Conservation (phyloP, 352 stramenopile species). For the Plasmopara viticola region DNA sequence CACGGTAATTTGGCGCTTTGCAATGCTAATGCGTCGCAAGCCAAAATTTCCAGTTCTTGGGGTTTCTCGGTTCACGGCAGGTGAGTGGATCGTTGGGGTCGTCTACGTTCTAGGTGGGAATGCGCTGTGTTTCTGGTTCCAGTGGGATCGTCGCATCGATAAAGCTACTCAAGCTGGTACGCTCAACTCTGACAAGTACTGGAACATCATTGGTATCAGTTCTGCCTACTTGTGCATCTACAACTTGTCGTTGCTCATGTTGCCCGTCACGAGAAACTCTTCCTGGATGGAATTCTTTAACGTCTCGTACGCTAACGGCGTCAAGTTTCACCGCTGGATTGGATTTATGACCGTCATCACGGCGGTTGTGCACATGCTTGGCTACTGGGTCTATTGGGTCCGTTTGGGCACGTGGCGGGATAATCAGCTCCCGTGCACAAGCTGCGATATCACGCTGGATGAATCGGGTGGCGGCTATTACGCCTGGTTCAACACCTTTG, state of each 20-base stretch:
- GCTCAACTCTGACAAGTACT: too few relatives aligned
- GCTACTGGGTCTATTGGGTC: constrained; percentile 48
- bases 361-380: constrained; percentile 37
- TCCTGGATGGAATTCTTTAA: constrained; percentile 70
- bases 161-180: too few relatives aligned
- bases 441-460: constrained; percentile 38
- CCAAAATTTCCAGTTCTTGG: constrained; percentile 32
- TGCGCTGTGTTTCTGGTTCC: too few relatives aligned
- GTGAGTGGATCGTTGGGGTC: constrained; percentile 58
- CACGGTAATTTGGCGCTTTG: constrained; percentile 29
- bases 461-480: constrained; percentile 40
- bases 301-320: constrained; percentile 49
- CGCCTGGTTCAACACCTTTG: constrained; percentile 62
- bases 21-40: constrained; percentile 48
- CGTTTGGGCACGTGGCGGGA: constrained; percentile 34
- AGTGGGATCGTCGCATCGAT: too few relatives aligned
- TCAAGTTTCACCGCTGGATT: constrained; percentile 62
- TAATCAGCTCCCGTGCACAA: constrained; percentile 43
- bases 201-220: too few relatives aligned
- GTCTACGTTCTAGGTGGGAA: too few relatives aligned
- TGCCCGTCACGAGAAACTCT: constrained; percentile 51
- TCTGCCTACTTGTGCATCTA: constrained; percentile 54
- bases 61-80: constrained; percentile 40
- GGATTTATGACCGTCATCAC: constrained; percentile 51
- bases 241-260: constrained; percentile 65